Conservation (phyloP, 73 alveolate species). For the Paramecium tetraurelia region DNA sequence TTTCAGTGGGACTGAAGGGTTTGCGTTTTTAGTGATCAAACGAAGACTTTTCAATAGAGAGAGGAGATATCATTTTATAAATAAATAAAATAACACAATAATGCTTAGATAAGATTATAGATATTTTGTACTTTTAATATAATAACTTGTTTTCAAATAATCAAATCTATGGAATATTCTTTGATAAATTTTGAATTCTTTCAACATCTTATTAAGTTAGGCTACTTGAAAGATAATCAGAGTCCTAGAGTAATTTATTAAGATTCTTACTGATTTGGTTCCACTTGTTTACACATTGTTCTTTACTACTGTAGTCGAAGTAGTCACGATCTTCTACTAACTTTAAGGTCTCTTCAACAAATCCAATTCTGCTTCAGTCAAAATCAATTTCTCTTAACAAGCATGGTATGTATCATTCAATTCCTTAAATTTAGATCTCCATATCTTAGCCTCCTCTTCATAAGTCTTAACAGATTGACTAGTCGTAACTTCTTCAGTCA, state of each 20-base stretch:
- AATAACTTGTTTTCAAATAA: neutral
- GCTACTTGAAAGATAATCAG: constrained; percentile 27
- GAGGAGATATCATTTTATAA: constrained; percentile 5
- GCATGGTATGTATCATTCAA: constrained; percentile 15
- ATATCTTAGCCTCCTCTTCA: neutral
- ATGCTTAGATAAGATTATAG: neutral
- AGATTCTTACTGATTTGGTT: neutral
- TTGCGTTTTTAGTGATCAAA: neutral
- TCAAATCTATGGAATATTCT: neutral
- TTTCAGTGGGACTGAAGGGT: neutral
- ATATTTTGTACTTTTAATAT: neutral
- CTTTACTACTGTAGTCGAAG: neutral
- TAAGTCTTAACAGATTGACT: neutral
- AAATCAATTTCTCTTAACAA: constrained; percentile 8
- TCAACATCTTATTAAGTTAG: neutral
- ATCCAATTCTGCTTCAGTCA: constrained; percentile 30
- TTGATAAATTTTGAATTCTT: neutral
- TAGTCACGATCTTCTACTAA: neutral
- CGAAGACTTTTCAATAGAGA: neutral
- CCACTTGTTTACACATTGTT: neutral
- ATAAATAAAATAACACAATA: neutral
- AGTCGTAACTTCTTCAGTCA: neutral
- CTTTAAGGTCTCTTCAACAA: neutral
- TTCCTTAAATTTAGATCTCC: constrained; percentile 1
- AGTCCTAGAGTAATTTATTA: neutral